Evolutionary conservation across 2,329 filamentous ascomycete species (phyloP), one percentile per base, ranked within the genome.

Genomic region (Arachnomyces sp.): DNA sequence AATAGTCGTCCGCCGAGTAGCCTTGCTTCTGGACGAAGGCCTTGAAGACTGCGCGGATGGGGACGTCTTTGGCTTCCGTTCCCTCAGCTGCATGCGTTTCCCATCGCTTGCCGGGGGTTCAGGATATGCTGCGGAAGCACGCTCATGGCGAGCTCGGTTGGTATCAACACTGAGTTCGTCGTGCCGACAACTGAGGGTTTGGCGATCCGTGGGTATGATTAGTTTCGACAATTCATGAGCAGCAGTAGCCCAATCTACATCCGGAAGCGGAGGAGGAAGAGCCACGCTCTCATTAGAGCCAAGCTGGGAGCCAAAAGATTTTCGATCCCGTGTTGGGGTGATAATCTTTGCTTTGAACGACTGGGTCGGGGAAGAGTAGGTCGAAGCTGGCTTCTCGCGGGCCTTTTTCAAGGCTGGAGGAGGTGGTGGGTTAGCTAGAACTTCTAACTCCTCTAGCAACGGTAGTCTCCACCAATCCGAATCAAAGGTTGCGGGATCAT

Each of bases 331-430:
- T 7, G 79, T 68, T 2, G 82, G 75, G 34, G 84, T 76, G 1
- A 84, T 73, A 8, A 86, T 80, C 61, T 86, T 94, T 16, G 87
- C 86, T 1, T 80, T 79, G 31, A 87, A 96, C 0, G 90, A 85
- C 46, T 90, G 84, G 0, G 90, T 96, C 0, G 89, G 86, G 2
- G 88, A 86, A 2, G 80, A 87, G 62, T 89, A 95, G 2, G 85
- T 89, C 2, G 85, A 81, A 7, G 68, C 57, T 21, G 72, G 60
- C 15, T 75, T 74, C 11, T 72, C 69, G 44, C 78, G 77, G 11
- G 71, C 61, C 52, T 77, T 80, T 52, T 65, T 74, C 40, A 72
- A 69, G 6, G 67, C 61, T 4, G 72, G 62, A 3, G 71, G 69
- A n/a, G 70, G 65, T 9, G 69, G 64, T 38, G 70, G 70, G 28